phyloP scores from a whole-genome alignment of 2,329 filamentous ascomycete species.

The Colletotrichum tropicicola region DNA sequence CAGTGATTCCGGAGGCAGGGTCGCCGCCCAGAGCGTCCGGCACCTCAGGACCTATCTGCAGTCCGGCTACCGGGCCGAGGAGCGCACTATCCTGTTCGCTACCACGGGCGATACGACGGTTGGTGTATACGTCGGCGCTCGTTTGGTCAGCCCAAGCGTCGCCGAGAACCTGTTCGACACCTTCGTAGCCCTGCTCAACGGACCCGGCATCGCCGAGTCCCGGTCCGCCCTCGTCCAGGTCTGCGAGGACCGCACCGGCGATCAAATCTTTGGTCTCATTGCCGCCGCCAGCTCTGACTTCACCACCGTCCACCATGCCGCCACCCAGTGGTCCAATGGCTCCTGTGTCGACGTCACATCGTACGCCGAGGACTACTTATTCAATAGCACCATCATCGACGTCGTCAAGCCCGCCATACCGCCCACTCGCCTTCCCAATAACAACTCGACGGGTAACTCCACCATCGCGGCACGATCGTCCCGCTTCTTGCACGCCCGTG shows the following conservation, averaged over 20 bases:
- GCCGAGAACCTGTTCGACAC: conserved; percentile 6
- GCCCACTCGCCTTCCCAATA: neutral
- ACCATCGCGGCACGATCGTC: neutral
- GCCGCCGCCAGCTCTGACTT: conserved; percentile 36
- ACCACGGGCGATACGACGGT: conserved; percentile 18
- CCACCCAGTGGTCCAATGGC: conserved; percentile 34
- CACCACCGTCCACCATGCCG: conserved; percentile 35
- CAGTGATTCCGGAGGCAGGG: conserved; percentile 1
- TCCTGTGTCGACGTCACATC: conserved; percentile 12
- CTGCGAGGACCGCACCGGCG: conserved; percentile 37
- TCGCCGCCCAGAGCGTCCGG: conserved; percentile 9
- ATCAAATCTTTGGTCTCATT: conserved; percentile 42
- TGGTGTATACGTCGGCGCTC: conserved; percentile 34
- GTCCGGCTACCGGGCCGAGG: neutral
- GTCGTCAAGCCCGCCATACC: conserved; percentile 20
- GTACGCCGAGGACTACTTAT: neutral
- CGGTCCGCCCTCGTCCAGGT: conserved; percentile 37
- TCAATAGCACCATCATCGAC: neutral
- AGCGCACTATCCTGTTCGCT: conserved; percentile 18
- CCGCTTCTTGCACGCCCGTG: neutral
- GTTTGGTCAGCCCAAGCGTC: conserved; percentile 27
- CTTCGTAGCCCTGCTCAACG: neutral
- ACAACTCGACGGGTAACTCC: neutral
- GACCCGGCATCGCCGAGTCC: conserved; percentile 9
- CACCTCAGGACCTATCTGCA: conserved; percentile 11